These are phyloP conservation scores for Tulasnella sp. DNA, from an alignment of 768 basidiomycete species.

Conservation along the genomic window DNA sequence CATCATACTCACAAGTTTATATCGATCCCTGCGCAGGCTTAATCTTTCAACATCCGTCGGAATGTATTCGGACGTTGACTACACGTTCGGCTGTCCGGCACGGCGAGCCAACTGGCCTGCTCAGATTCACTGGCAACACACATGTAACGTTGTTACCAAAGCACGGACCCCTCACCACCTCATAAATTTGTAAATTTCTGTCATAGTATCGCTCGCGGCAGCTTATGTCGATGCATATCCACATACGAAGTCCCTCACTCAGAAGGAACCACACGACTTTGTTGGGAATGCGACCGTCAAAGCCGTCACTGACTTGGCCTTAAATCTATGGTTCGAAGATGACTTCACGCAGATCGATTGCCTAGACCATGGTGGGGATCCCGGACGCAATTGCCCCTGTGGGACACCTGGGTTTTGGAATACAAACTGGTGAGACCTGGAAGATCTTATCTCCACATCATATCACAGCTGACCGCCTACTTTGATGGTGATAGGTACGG, in stretches of 20 bases:
- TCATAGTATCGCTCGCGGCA: constrained; percentile 12
- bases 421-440: constrained; percentile 46
- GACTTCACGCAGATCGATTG: constrained; percentile 11
- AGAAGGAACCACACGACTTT: not conserved
- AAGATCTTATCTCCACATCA: constrained; percentile 24
- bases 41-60: constrained; percentile 16
- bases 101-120: constrained; percentile 62
- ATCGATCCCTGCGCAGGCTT: constrained; percentile 12
- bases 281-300: not conserved
- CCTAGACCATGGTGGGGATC: constrained; percentile 8
- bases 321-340: constrained; percentile 16
- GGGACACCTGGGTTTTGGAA: constrained; percentile 27
- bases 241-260: not conserved
- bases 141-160: not conserved
- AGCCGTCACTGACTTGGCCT: not conserved
- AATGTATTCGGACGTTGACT: constrained; percentile 37
- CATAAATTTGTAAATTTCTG: not conserved
- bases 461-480: constrained; percentile 23
- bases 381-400: constrained; percentile 3
- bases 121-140: constrained; percentile 24
- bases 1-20: not conserved
- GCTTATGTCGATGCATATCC: constrained; percentile 2
- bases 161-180: no score
- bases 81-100: constrained; percentile 50
- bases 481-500: not conserved